A percentile compares a stretch with the other conserved stretches of the same genome.
Conservation (phyloP, 306 rosid species). For the Rosa chinensis region DNA sequence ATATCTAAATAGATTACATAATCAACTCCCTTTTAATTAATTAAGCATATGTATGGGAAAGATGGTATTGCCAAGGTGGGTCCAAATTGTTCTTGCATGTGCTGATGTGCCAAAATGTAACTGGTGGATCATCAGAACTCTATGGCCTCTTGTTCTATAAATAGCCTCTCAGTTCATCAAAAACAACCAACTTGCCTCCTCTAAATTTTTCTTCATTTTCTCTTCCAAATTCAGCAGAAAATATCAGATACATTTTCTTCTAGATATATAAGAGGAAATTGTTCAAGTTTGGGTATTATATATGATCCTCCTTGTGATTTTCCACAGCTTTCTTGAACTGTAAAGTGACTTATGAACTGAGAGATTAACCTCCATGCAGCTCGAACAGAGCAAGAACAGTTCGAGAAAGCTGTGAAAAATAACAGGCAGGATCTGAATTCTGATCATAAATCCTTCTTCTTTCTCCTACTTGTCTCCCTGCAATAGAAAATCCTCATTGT, state of each 20-base stretch:
- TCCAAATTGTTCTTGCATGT: constrained; percentile 8
- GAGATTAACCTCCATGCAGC: constrained; percentile 21
- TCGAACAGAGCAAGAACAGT: constrained; percentile 21
- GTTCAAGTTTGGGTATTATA: constrained; percentile 4
- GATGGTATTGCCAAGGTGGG: constrained; percentile 17
- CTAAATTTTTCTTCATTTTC: neutral
- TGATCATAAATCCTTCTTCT: neutral
- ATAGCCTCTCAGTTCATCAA: constrained; percentile 9
- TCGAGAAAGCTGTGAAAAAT: constrained; percentile 58
- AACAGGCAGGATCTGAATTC: constrained; percentile 39
- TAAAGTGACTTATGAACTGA: neutral
- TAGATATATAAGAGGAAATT: neutral
- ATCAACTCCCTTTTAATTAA: neutral
- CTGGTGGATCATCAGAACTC: constrained; percentile 9
- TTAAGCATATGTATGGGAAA: neutral
- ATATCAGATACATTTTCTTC: neutral
- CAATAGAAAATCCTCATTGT: neutral
- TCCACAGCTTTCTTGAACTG: constrained; percentile 87
- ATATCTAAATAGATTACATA: neutral
- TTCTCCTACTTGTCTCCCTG: neutral
- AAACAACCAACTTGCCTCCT: neutral
- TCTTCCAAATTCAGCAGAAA: neutral
- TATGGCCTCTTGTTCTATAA: constrained; percentile 3
- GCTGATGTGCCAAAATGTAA: neutral
- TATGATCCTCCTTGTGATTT: constrained; percentile 52